phyloP scores from a whole-genome alignment of 2,329 filamentous ascomycete genomes.

The Pseudocercospora vitis region DNA sequence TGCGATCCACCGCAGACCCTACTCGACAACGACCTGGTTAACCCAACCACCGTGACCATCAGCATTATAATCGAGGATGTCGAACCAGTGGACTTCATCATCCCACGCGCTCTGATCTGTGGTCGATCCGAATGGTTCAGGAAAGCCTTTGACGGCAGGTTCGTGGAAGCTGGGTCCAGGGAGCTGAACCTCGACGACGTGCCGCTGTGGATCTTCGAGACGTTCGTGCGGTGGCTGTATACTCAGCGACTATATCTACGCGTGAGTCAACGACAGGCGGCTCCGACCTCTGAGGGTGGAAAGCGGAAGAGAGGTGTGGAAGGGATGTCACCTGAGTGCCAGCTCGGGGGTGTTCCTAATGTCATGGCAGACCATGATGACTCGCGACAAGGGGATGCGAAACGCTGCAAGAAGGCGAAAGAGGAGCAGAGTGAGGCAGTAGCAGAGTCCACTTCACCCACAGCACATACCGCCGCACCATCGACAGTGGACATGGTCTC shows the following conservation, averaged over 20 bases:
- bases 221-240: conserved; percentile 21
- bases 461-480: background rate
- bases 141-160: background rate
- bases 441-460: background rate
- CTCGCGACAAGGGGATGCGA: background rate
- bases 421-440: background rate
- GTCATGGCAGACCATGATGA: background rate
- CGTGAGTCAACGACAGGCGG: background rate
- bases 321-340: background rate
- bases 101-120: background rate
- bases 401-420: too few species aligned
- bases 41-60: background rate
- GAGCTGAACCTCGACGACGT: conserved; percentile 10
- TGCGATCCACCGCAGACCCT: background rate
- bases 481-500: background rate
- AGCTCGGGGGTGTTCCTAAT: background rate
- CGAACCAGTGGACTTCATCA: background rate
- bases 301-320: background rate
- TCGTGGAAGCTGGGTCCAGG: background rate
- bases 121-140: conserved; percentile 1
- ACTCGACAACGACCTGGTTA: background rate
- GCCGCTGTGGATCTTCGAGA: conserved; percentile 12
- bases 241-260: conserved; percentile 8
- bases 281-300: background rate
- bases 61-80: background rate